These are phyloP conservation scores for Cryphonectria naterciae DNA, from an alignment of 2,329 filamentous ascomycete genomes.

Conservation along the genomic window DNA sequence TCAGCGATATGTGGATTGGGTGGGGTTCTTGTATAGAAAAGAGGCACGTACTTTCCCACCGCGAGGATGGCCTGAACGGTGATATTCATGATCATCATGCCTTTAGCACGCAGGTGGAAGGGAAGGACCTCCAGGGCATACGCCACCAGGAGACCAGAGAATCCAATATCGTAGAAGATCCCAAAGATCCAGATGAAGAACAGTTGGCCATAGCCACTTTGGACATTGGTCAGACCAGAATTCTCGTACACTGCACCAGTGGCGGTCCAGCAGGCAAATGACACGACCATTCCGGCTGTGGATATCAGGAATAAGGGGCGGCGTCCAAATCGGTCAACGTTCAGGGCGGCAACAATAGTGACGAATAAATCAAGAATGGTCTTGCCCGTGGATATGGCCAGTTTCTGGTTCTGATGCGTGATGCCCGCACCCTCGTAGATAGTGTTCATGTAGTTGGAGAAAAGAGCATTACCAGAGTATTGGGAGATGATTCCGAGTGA, in stretches of 20 bases:
- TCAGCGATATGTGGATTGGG: background rate
- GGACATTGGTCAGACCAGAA: conserved; percentile 44
- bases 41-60: conserved; percentile 59
- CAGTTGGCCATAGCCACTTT: conserved; percentile 54
- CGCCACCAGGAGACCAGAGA: conserved; percentile 60
- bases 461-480: conserved; percentile 66
- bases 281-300: conserved; percentile 52
- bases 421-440: conserved; percentile 64
- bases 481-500: conserved; percentile 67
- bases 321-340: conserved; percentile 51
- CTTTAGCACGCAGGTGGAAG: conserved; percentile 61
- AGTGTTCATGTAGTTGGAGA: conserved; percentile 65
- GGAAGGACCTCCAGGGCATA: conserved; percentile 64
- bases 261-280: conserved; percentile 52
- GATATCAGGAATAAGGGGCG: conserved; percentile 54
- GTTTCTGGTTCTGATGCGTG: conserved; percentile 54
- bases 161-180: conserved; percentile 63
- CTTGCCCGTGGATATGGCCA: conserved; percentile 52
- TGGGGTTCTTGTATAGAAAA: background rate
- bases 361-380: conserved; percentile 60
- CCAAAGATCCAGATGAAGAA: conserved; percentile 64
- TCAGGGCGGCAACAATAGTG: conserved; percentile 54
- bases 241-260: conserved; percentile 55
- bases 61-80: conserved; percentile 64
- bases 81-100: conserved; percentile 68